Evolutionary conservation across 2,329 filamentous ascomycete genomes (phyloP), one percentile per base, ranked within the genome.

Genomic region (Aspergillus chevalieri): DNA sequence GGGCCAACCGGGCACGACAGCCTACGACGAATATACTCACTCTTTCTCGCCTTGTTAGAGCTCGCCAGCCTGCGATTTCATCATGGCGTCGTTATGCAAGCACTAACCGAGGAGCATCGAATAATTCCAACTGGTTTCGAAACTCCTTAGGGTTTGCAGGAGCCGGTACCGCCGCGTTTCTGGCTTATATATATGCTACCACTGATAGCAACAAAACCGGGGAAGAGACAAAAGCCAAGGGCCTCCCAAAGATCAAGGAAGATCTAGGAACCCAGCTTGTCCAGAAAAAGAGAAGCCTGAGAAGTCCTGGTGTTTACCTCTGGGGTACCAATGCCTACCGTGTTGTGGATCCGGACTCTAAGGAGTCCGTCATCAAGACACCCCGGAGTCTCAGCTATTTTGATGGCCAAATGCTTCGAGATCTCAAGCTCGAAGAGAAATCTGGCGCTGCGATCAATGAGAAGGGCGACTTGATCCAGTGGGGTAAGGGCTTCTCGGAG

Each of bases 371-470:
- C 54, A 77, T 97, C 66, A 96, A 95, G 72, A 83, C 80, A 1
- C 91, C 93, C 12, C 78, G 85, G 51, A 80, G 90, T 51, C 83
- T 97, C 61, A 58, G 79, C 0, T 93, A 85, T 68, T 97, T 98
- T 62, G 84, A 97, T 62, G 87, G 86, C 26, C 82, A 89, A 68
- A 69, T 96, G 14, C 75, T 98, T 39, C 80, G 92, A 44, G 93
- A 96, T 65, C 75, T 97, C 55, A 95, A 95, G 72, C 73, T 97
- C 45, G 88, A 90, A 51, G 79, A 82, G 47, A 81, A 82, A 38
- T 91, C 94, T 65, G 93, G 89, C 7, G 92, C 84, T 3, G 93
- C 93, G 8, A 85, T 97, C 38, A 86, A 85, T 4, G 91, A 96
- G 65, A 84, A 85, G 54, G 93, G 93, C 3, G 87, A 97, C 65